A percentile compares a stretch with the other conserved stretches of the same genome.
Conservation (phyloP, 768 basidiomycete genomes). For the Chalciporus piperatus region DNA sequence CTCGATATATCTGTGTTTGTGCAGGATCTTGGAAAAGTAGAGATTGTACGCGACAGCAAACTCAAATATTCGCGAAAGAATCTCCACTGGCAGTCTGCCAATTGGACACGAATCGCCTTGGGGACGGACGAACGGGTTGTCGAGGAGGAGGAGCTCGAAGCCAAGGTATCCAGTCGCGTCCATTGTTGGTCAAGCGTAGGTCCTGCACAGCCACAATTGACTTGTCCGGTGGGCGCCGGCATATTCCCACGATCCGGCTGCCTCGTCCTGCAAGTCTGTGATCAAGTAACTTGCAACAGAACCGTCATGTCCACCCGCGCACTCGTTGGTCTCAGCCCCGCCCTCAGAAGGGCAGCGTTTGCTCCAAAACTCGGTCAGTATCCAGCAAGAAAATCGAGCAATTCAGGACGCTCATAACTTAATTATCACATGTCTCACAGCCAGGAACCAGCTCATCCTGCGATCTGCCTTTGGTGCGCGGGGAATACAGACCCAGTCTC, state of each 20-base stretch:
- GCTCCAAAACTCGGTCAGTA: conserved; percentile 29
- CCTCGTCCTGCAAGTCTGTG: no score
- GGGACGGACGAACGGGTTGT: no score
- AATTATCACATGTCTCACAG: conserved; percentile 23
- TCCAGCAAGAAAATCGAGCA: neutral
- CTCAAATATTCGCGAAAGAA: conserved; percentile 51
- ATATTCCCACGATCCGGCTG: conserved; percentile 20
- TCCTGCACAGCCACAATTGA: neutral
- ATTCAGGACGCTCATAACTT: neutral
- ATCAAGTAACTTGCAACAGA: conserved; percentile 4
- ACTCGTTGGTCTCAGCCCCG: conserved; percentile 51
- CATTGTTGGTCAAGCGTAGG: no score
- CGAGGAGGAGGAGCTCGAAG: no score
- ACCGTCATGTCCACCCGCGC: conserved; percentile 45
- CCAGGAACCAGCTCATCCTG: conserved; percentile 39
- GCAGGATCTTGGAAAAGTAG: neutral
- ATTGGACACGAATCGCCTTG: conserved; percentile 38
- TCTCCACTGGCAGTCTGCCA: conserved; percentile 49
- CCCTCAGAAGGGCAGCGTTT: conserved; percentile 52
- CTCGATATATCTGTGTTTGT: conserved; percentile 30
- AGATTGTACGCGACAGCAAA: conserved; percentile 37
- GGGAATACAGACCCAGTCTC: conserved; percentile 60
- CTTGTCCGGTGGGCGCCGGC: neutral
- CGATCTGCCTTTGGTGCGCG: conserved; percentile 33
- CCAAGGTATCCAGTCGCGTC: no score